Percentiles rank a stretch among this genome's conserved stretches.
Evolutionary conservation across 2,329 filamentous ascomycete species (phyloP).

Genomic region (Phyllosticta paracitricarpa): DNA sequence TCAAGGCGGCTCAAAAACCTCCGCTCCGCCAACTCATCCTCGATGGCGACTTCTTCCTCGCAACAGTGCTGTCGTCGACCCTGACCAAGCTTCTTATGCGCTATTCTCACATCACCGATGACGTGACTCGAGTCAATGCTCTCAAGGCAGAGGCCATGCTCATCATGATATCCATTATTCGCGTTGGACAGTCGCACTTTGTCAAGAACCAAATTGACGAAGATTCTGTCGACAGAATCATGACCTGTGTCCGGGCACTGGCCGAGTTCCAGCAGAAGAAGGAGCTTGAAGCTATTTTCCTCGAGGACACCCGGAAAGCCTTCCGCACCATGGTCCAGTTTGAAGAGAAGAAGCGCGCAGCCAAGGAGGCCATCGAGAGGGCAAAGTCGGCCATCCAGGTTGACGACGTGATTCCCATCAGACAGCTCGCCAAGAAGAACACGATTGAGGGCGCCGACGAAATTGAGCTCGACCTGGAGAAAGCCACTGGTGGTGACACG

Average conservation of each 20-base stretch:
- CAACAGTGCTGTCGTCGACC: conserved; percentile 89
- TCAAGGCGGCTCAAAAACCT: conserved; percentile 94
- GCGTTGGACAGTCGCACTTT: conserved; percentile 96
- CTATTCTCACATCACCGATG: conserved; percentile 83
- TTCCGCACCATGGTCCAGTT: conserved; percentile 96
- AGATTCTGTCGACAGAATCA: conserved; percentile 95
- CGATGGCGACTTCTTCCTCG: conserved; percentile 93
- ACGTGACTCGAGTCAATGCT: conserved; percentile 80
- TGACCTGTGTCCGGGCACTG: conserved; percentile 89
- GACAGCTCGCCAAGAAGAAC: conserved; percentile 89
- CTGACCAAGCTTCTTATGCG: conserved; percentile 97
- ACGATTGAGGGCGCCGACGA: conserved; percentile 71
- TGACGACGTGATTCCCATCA: conserved; percentile 86
- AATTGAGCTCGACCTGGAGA: conserved; percentile 81
- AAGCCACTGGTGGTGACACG: conserved; percentile 84
- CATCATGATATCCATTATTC: conserved; percentile 98
- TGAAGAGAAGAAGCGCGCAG: conserved; percentile 95
- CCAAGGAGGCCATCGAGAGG: conserved; percentile 84
- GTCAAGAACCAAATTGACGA: conserved; percentile 96
- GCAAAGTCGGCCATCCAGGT: conserved; percentile 91
- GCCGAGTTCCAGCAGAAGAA: conserved; percentile 85
- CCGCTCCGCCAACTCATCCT: conserved; percentile 89
- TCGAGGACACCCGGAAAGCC: conserved; percentile 89
- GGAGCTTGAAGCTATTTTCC: conserved; percentile 82
- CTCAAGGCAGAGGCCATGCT: conserved; percentile 95